A percentile compares a stretch with the other conserved stretches of the same genome.
phyloP scores from a whole-genome alignment of 2,329 filamentous ascomycete genomes.

The Trichophyton equinum region DNA sequence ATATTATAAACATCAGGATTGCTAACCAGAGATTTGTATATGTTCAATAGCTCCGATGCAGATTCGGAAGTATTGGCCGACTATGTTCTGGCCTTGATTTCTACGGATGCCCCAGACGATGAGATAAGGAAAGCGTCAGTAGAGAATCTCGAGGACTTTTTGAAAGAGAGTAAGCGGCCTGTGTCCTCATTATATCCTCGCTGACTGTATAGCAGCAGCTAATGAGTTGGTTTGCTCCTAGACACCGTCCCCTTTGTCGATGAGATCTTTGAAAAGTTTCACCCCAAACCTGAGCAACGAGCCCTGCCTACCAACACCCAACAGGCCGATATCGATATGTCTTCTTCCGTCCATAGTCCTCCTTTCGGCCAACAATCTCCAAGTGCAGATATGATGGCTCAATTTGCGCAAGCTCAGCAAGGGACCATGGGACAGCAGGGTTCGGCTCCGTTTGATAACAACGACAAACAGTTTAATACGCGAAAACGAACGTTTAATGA shows the following conservation, averaged over 20 bases:
- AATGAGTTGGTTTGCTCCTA: conserved; percentile 16
- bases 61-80: conserved; percentile 50
- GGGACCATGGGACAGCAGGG: background rate
- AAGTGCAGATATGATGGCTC: conserved; percentile 6
- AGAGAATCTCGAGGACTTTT: conserved; percentile 46
- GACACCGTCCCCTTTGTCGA: conserved; percentile 44
- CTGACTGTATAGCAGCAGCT: background rate
- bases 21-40: background rate
- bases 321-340: conserved; percentile 11
- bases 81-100: conserved; percentile 48
- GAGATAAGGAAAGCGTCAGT: conserved; percentile 41
- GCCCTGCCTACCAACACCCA: conserved; percentile 5
- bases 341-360: conserved; percentile 16
- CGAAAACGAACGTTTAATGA: conserved; percentile 44
- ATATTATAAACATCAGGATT: background rate
- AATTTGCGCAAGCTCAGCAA: background rate
- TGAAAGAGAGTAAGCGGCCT: conserved; percentile 37
- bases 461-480: conserved; percentile 23
- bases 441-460: conserved; percentile 12
- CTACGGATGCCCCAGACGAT: conserved; percentile 43
- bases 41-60: conserved; percentile 42
- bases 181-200: background rate
- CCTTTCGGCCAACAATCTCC: conserved; percentile 12
- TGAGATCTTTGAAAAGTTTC: conserved; percentile 42
- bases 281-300: conserved; percentile 27